Evolutionary conservation across 306 rosid genomes (phyloP), one percentile per base, ranked within the genome.

Genomic region (Pyrus communis): DNA sequence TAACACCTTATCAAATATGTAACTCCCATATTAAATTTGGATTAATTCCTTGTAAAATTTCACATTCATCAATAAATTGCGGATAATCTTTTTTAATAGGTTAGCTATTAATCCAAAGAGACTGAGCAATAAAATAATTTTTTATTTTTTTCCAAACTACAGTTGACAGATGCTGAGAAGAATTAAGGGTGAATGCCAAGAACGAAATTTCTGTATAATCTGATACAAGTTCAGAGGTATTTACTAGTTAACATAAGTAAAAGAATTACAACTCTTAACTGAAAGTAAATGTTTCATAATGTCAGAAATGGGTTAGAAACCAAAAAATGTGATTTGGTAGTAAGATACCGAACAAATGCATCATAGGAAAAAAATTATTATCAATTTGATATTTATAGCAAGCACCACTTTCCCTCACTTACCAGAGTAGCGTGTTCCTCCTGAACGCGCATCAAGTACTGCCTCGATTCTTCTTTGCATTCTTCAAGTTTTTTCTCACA

Each of bases 391-490:
- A 78, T 42, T 58, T 70, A 75, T 63, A 59, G 33, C 66, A 81
- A 60, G 38, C 43, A n/a, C 33, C 60, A 40, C 52, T 76, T 85
- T 55, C 60, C 68, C 58, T 78, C 73, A 78, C 82, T 79, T 87
- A 92, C 98, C 89, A 90, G 80, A 21, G 82, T 54, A 69, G 88
- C 75, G 52, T 95, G 93, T 82, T 90, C 96, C 79, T 89, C 96
- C 85, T 88, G 88, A 79, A 88, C 80, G 61, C n/a, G 81, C 65
- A 84, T 75, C 85, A 92, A 77, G 75, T 79, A 84, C 82, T 83
- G 88, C 79, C 79, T 84, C 73, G 96, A 83, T 83, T 92, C 97
- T 82, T 95, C 93, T 82, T 87, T 83, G 81, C 86, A 67, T 46
- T 89, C 96, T 67, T 84, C 86, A 69, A 95, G 79, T 79, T 82